These are phyloP conservation scores for Peribolospora baueri DNA, from an alignment of 768 basidiomycete genomes.

Conservation along the genomic window DNA sequence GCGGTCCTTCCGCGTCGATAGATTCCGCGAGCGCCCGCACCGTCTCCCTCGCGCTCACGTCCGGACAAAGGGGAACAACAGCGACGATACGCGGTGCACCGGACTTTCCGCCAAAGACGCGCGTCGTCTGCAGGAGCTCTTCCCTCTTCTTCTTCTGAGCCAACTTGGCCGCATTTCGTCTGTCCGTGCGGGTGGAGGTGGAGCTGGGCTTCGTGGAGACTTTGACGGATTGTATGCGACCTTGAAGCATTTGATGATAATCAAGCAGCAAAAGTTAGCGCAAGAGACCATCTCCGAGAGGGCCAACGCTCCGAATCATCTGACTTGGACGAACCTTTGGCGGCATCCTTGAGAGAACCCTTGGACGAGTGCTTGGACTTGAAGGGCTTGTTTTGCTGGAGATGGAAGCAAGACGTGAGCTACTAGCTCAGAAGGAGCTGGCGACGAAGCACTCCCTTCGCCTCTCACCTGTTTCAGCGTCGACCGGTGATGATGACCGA, in stretches of 20 bases:
- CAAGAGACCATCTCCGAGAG: background rate
- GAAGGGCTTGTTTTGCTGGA: slow-evolving; percentile 66
- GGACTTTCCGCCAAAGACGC: slow-evolving; percentile 34
- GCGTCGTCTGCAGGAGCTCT: slow-evolving; percentile 40
- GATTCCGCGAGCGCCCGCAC: slow-evolving; percentile 36
- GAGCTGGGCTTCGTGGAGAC: slow-evolving; percentile 18
- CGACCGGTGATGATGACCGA: slow-evolving; percentile 42
- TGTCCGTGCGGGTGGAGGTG: slow-evolving; percentile 19
- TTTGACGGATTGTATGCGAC: slow-evolving; percentile 20
- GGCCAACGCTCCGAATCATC: too few relatives aligned
- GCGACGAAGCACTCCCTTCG: slow-evolving; percentile 8
- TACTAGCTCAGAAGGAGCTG: background rate
- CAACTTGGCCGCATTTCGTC: slow-evolving; percentile 69
- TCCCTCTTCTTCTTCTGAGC: slow-evolving; percentile 45
- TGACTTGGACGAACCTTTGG: slow-evolving; percentile 31
- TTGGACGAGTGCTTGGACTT: slow-evolving; percentile 63
- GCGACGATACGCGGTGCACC: slow-evolving; percentile 68
- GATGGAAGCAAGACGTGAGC: background rate
- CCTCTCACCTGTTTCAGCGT: slow-evolving; percentile 52
- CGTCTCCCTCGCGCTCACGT: slow-evolving; percentile 31
- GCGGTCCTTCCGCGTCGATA: slow-evolving; percentile 32
- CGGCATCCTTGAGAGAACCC: slow-evolving; percentile 51
- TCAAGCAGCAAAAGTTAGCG: background rate
- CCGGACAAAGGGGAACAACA: slow-evolving; percentile 55
- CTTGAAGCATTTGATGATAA: slow-evolving; percentile 26